These are phyloP conservation scores for Cochlearia excelsa DNA, from an alignment of 345 rosid species.

Conservation along the genomic window DNA sequence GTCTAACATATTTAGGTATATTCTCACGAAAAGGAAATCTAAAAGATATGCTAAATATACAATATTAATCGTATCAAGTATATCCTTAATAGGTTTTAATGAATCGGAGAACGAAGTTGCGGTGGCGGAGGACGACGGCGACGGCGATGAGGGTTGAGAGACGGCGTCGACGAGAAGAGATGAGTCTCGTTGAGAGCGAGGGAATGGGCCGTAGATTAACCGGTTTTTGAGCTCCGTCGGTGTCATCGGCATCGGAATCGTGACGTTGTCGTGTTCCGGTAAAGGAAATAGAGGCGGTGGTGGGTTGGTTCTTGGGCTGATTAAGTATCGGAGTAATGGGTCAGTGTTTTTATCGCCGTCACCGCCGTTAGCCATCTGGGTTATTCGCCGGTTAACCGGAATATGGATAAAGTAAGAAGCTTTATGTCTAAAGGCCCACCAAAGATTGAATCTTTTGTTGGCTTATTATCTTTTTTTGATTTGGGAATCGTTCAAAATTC, in stretches of 20 bases:
- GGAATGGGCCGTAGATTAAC: slow-evolving; percentile 62
- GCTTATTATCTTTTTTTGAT: no score
- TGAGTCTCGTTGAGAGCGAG: slow-evolving; percentile 39
- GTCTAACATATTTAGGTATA: no score
- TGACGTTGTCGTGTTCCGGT: slow-evolving; percentile 63
- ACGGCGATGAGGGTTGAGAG: slow-evolving; percentile 32
- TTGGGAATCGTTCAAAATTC: no score
- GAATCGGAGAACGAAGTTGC: slow-evolving; percentile 45
- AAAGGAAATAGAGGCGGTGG: slow-evolving; percentile 50
- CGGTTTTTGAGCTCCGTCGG: slow-evolving; percentile 65
- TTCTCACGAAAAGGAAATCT: no score
- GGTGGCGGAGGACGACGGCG: slow-evolving; percentile 54
- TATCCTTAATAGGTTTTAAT: slow-evolving; percentile 22
- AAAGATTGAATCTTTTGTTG: no score
- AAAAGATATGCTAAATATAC: no score
- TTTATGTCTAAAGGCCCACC: background rate
- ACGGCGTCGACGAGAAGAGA: slow-evolving; percentile 52
- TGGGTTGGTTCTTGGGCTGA: slow-evolving; percentile 39
- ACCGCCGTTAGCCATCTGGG: slow-evolving; percentile 27
- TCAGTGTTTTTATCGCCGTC: slow-evolving; percentile 31
- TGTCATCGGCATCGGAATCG: slow-evolving; percentile 59
- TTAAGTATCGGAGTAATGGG: slow-evolving; percentile 47
- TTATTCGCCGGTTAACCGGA: slow-evolving; percentile 12
- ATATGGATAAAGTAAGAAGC: background rate
- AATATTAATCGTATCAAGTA: no score